phyloP scores from a whole-genome alignment of 2,329 filamentous ascomycete genomes.

The Trichoderma citrinoviride region DNA sequence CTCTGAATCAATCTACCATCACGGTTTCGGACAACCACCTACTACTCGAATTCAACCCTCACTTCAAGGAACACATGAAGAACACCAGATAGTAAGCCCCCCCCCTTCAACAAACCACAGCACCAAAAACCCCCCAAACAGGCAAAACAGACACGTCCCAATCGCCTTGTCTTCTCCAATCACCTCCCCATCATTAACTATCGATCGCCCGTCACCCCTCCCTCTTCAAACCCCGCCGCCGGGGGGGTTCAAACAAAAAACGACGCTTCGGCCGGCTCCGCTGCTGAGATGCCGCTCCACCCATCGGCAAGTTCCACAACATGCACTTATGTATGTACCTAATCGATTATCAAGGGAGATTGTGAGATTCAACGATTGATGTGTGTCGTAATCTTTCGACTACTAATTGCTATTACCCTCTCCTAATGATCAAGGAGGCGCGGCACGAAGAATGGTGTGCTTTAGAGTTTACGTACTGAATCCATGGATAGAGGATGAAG shows the following conservation, averaged over 20 bases:
- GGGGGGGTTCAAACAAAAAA: constrained; percentile 22
- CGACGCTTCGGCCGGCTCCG: constrained; percentile 38
- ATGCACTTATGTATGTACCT: too few relatives aligned
- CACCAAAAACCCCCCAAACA: not conserved
- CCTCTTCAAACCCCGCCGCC: constrained; percentile 26
- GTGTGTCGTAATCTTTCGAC: too few relatives aligned
- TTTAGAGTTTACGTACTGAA: too few relatives aligned
- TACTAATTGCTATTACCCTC: not conserved
- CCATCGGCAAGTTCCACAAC: constrained; percentile 33
- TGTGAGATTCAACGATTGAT: not conserved
- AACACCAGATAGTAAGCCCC: too few relatives aligned
- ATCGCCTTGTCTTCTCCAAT: not conserved
- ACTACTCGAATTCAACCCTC: too few relatives aligned
- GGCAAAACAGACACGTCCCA: not conserved
- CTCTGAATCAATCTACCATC: too few relatives aligned
- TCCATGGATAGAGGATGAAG: too few relatives aligned
- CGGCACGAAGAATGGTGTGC: not conserved
- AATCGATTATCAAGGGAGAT: too few relatives aligned
- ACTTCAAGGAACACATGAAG: too few relatives aligned
- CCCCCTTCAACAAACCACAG: not conserved
- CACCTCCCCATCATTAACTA: not conserved
- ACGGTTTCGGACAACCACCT: too few relatives aligned
- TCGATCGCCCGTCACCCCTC: not conserved
- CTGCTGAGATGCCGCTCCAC: constrained; percentile 27
- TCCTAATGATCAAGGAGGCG: not conserved